Evolutionary conservation across 169 alveolate genomes (phyloP), one percentile per base, ranked within the genome.

Genomic region (Eimeria praecox): DNA sequence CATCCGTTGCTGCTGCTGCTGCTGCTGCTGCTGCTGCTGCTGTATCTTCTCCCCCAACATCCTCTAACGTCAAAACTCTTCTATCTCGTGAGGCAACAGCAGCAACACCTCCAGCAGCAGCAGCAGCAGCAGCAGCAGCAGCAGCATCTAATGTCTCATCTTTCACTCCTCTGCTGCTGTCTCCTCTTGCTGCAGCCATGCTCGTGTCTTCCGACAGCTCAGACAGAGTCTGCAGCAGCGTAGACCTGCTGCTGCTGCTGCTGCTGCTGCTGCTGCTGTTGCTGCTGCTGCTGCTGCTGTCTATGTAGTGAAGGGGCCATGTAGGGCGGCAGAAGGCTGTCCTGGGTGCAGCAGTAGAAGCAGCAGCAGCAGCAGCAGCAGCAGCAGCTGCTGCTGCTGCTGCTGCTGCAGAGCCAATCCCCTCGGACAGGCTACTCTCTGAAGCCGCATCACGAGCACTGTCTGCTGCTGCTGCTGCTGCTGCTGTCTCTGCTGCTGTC

Each of bases 191-290:
- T 24, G 30, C 66, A 3, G 88, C 88, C 27, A 38, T 8, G n/a
- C 66, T n/a, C n/a, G n/a, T n/a, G n/a, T 44, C 88, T 44, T 78
- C 88, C 5, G 88, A 62, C 6, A 22, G 35, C 35, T 78, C 88
- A 49, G 88, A 78, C 8, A 78, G 35, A 16, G 88, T 62, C 64
- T 78, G 66, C 88, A 78, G 64, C 88, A 78, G 88, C 56, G 88
- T 78, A 30, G 66, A 33, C 62, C 24, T 42, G 27, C n/a, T n/a
- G n/a, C n/a, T n/a, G n/a, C n/a, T n/a, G n/a, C n/a, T n/a, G 83
- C 30, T 42, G 40, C 62, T 78, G 88, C 88, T 38, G 66, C 88
- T 44, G 40, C 88, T 44, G 66, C 75, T 64, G 75, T n/a, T 64
- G 75, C 75, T 64, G 54, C 83, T 38, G 54, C 83, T 38, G 27